Evolutionary conservation across 306 rosid genomes (phyloP).

Genomic region (Acacia crassicarpa): DNA sequence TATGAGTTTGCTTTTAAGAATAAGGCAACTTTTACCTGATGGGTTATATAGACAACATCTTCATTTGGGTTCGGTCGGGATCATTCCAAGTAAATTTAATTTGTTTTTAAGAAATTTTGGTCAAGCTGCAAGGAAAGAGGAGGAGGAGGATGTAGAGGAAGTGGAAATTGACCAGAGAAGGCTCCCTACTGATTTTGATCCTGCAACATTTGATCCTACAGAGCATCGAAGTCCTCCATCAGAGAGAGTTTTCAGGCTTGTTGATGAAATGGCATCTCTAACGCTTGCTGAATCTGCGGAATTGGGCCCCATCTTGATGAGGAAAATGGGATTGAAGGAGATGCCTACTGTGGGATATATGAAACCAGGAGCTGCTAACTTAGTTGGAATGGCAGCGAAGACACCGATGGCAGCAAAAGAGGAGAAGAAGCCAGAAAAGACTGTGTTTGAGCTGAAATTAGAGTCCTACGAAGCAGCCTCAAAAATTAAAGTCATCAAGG

Average conservation of each 20-base stretch:
- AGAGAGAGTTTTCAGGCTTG: slow-evolving; percentile 72
- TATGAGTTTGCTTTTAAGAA: slow-evolving; percentile 66
- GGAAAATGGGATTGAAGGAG: slow-evolving; percentile 65
- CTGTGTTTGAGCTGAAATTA: slow-evolving; percentile 71
- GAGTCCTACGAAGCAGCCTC: slow-evolving; percentile 81
- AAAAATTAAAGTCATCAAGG: slow-evolving; percentile 86
- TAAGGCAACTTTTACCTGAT: slow-evolving; percentile 54
- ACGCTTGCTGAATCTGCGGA: slow-evolving; percentile 76
- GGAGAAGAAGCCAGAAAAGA: slow-evolving; percentile 79
- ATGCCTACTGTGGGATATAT: slow-evolving; percentile 64
- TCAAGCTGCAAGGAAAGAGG: slow-evolving; percentile 70
- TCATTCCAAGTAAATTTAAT: slow-evolving; percentile 27
- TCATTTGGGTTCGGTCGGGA: slow-evolving; percentile 16
- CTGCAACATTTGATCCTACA: slow-evolving; percentile 71
- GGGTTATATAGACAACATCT: slow-evolving; percentile 42
- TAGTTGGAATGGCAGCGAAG: slow-evolving; percentile 59
- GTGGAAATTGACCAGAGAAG: slow-evolving; percentile 87
- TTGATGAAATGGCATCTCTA: slow-evolving; percentile 79
- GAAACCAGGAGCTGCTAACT: slow-evolving; percentile 74
- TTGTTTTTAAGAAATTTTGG: slow-evolving; percentile 45
- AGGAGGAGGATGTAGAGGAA: slow-evolving; percentile 72
- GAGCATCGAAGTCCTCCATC: slow-evolving; percentile 87
- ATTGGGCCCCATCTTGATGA: slow-evolving; percentile 68
- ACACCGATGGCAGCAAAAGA: slow-evolving; percentile 59
- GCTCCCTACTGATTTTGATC: slow-evolving; percentile 92